phyloP scores from a whole-genome alignment of 1,284 basidiomycete genomes.

The Malassezia furfur region DNA sequence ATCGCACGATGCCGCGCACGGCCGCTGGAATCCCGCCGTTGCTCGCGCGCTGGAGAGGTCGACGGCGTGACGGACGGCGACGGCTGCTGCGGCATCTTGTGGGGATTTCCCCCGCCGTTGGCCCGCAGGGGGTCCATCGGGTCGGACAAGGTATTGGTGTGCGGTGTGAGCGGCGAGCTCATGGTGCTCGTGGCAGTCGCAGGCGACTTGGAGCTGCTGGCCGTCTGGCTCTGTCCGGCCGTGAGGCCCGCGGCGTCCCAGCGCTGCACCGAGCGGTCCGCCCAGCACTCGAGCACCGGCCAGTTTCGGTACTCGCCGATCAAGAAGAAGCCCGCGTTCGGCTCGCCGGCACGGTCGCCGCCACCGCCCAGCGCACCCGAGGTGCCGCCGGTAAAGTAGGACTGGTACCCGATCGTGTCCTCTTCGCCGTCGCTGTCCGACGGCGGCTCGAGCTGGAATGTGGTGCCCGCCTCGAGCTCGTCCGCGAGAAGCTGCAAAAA shows the following conservation, averaged over 20 bases:
- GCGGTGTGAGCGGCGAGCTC: conserved; percentile 2
- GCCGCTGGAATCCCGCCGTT: neutral
- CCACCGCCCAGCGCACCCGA: conserved; percentile 29
- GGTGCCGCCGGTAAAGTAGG: conserved; percentile 39
- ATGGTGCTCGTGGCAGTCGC: conserved; percentile 20
- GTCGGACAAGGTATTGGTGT: conserved; percentile 12
- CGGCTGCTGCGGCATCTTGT: conserved; percentile 23
- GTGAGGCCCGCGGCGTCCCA: conserved; percentile 39
- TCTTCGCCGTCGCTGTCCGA: conserved; percentile 20
- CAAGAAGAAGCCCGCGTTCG: conserved; percentile 32
- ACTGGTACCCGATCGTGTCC: conserved; percentile 42
- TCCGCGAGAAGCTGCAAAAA: conserved; percentile 90
- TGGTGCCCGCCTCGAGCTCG: conserved; percentile 76
- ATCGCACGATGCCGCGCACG: conserved; percentile 4
- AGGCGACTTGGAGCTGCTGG: conserved; percentile 2
- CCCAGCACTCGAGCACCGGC: conserved; percentile 45
- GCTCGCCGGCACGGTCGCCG: conserved; percentile 38
- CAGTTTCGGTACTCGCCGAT: conserved; percentile 41
- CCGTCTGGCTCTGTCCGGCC: conserved; percentile 18
- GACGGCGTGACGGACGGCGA: conserved; percentile 18
- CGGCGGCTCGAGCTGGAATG: conserved; percentile 34
- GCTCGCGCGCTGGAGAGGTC: conserved; percentile 22
- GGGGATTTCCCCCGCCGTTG: conserved; percentile 4
- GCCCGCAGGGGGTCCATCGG: conserved; percentile 1
- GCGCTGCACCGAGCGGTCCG: conserved; percentile 35